These are phyloP conservation scores for Kwoniella newhampshirensis DNA, from an alignment of 768 basidiomycete species.

Conservation along the genomic window DNA sequence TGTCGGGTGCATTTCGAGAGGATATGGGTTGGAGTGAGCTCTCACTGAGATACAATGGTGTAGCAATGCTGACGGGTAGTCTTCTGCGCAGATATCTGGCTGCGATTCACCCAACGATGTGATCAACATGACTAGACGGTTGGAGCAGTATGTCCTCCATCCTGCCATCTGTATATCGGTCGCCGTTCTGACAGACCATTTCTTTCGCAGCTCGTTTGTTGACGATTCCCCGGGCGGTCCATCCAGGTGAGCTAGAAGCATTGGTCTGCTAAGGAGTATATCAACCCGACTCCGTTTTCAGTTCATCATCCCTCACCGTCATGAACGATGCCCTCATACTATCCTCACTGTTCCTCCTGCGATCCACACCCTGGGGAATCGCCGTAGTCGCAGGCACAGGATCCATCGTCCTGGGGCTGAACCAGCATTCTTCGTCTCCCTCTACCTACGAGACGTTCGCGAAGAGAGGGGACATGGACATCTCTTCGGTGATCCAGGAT, in stretches of 20 bases:
- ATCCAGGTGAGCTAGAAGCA: no score
- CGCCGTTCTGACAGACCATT: no score
- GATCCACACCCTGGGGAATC: conserved; percentile 60
- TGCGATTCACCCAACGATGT: conserved; percentile 3
- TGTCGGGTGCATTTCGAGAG: not conserved
- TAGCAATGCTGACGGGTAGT: conserved; percentile 2
- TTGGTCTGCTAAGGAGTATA: no score
- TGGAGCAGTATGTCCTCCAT: not conserved
- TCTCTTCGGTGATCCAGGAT: conserved; percentile 9
- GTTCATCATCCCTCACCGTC: conserved; percentile 59
- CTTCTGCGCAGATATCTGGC: conserved; percentile 9
- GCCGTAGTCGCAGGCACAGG: conserved; percentile 80
- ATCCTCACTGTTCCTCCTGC: conserved; percentile 68
- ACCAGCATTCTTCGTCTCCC: not conserved
- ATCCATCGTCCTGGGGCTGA: conserved; percentile 59
- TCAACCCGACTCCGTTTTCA: no score
- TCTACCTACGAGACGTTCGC: not conserved
- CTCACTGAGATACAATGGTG: conserved; percentile 6
- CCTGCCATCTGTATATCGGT: no score
- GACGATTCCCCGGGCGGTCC: no score
- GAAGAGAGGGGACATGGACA: conserved; percentile 7
- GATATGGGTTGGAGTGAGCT: conserved; percentile 1
- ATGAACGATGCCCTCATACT: conserved; percentile 81
- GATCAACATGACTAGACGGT: conserved; percentile 1
- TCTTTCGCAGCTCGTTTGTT: no score